These are phyloP conservation scores for Thelonectria blattea DNA, from an alignment of 2,329 filamentous ascomycete species.

Conservation along the genomic window DNA sequence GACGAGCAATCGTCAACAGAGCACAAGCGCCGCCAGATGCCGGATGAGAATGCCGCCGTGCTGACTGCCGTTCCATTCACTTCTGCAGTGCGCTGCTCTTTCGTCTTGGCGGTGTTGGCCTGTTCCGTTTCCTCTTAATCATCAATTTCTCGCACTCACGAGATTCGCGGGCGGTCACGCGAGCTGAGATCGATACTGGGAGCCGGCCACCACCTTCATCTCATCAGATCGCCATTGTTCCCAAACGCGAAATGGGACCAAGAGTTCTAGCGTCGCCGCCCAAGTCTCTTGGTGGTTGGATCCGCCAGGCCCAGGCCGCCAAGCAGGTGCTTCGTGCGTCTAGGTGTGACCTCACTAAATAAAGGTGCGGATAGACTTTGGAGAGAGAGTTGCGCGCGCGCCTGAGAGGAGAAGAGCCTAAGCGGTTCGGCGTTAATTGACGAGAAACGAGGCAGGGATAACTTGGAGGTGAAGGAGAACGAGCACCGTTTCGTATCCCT, in stretches of 20 bases:
- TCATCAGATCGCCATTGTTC: slow-evolving; percentile 27
- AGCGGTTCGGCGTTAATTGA: not conserved
- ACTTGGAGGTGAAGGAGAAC: slow-evolving; percentile 2
- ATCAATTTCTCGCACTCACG: slow-evolving; percentile 9
- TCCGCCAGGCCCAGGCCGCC: slow-evolving; percentile 1
- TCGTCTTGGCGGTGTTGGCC: not conserved
- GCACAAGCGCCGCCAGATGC: slow-evolving; percentile 21
- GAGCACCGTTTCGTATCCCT: slow-evolving; percentile 32
- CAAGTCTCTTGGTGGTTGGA: not conserved
- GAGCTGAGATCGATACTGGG: slow-evolving; percentile 15
- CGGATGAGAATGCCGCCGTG: slow-evolving; percentile 12
- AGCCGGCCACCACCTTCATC: slow-evolving; percentile 26
- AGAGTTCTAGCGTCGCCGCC: slow-evolving; percentile 25
- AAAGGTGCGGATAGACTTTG: slow-evolving; percentile 8
- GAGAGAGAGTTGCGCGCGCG: not conserved
- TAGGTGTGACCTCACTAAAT: slow-evolving; percentile 1
- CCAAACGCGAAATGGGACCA: slow-evolving; percentile 26
- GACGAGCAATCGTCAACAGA: not conserved
- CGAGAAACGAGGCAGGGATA: not conserved
- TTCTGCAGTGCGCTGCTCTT: not conserved
- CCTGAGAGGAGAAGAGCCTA: not conserved
- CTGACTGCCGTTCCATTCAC: slow-evolving; percentile 17
- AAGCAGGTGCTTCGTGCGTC: slow-evolving; percentile 18
- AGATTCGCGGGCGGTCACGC: slow-evolving; percentile 13
- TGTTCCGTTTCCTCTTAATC: slow-evolving; percentile 2